Evolutionary conservation across 2,329 filamentous ascomycete genomes (phyloP).

Genomic region (Fusarium palustre): DNA sequence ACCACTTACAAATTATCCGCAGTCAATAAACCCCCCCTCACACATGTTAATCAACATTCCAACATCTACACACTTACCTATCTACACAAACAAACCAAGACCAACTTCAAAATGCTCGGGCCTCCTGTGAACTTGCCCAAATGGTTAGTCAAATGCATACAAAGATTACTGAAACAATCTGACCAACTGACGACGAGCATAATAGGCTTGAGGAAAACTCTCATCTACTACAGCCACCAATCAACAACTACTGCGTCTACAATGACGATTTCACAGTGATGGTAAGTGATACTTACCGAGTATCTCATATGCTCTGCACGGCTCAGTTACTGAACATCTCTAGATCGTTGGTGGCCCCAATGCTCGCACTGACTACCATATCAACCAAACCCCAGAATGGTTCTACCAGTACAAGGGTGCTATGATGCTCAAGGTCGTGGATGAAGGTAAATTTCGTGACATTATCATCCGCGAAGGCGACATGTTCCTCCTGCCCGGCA

Average conservation of each 20-base stretch:
- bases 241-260: constrained; percentile 98
- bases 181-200: constrained; percentile 14
- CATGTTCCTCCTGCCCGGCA: constrained; percentile 91
- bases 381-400: constrained; percentile 96
- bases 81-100: neutral
- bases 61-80: neutral
- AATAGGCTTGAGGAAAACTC: constrained; percentile 89
- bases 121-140: constrained; percentile 68
- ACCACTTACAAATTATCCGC: constrained; percentile 21
- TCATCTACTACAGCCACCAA: constrained; percentile 90
- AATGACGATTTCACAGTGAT: constrained; percentile 85
- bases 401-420: constrained; percentile 96
- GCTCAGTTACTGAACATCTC: neutral
- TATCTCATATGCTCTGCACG: neutral
- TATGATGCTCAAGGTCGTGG: constrained; percentile 94
- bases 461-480: constrained; percentile 92
- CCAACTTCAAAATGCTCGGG: constrained; percentile 57
- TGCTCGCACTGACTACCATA: constrained; percentile 96
- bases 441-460: constrained; percentile 78
- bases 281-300: constrained; percentile 57
- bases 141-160: constrained; percentile 59
- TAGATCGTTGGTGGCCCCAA: constrained; percentile 96
- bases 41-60: neutral
- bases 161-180: constrained; percentile 4
- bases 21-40: constrained; percentile 27